Percentiles rank a stretch among this genome's conserved stretches.
phyloP scores from a whole-genome alignment of 352 stramenopile genomes.

The Globisporangium paddicum region DNA sequence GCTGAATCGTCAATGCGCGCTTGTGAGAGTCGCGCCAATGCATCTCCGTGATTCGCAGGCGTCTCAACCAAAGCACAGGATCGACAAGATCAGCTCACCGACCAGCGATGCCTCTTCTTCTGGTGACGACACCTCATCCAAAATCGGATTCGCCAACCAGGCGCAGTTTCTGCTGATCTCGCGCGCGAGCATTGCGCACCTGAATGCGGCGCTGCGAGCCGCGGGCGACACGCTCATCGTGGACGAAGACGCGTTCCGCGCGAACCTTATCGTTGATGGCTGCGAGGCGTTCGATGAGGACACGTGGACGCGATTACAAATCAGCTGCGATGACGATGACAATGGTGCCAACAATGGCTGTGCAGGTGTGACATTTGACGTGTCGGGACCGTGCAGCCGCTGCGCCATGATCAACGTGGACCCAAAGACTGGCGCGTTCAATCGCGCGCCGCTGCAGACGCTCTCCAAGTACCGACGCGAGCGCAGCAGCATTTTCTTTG shows the following conservation, averaged over 20 bases:
- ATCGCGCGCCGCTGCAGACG: slow-evolving; percentile 53
- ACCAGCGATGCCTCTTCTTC: slow-evolving; percentile 1
- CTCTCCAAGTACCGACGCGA: slow-evolving; percentile 73
- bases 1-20: slow-evolving; percentile 51
- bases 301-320: slow-evolving; percentile 42
- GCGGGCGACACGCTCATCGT: slow-evolving; percentile 27
- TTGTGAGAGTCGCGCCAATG: slow-evolving; percentile 60
- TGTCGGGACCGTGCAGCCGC: slow-evolving; percentile 65
- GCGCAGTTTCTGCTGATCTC: slow-evolving; percentile 67
- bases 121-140: slow-evolving; percentile 1
- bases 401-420: slow-evolving; percentile 87
- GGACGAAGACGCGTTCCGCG: slow-evolving; percentile 63
- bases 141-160: slow-evolving; percentile 77
- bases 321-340: slow-evolving; percentile 6
- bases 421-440: slow-evolving; percentile 50
- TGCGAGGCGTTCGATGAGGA: slow-evolving; percentile 75
- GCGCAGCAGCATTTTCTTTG: slow-evolving; percentile 77
- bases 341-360: too few species aligned
- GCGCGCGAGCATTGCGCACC: slow-evolving; percentile 40
- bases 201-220: slow-evolving; percentile 37
- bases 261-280: slow-evolving; percentile 69
- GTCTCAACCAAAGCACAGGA: slow-evolving; percentile 7
- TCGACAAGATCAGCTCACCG: neutral
- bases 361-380: slow-evolving; percentile 30
- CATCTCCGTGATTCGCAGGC: slow-evolving; percentile 31